These are phyloP conservation scores for Tilletia walkeri DNA, from an alignment of 1,284 basidiomycete species.

Conservation along the genomic window DNA sequence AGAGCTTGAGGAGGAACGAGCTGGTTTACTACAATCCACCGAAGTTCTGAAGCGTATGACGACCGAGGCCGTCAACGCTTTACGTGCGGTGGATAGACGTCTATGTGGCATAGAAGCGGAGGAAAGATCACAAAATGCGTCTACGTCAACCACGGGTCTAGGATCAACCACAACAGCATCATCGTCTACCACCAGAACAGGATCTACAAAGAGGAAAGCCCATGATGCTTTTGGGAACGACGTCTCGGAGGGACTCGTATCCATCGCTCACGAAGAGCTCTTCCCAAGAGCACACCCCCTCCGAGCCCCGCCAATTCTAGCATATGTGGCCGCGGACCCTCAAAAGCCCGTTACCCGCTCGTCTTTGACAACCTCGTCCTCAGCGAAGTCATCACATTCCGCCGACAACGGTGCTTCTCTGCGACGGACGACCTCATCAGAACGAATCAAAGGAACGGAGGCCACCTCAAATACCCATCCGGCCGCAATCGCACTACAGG, in stretches of 20 bases:
- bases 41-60: conserved; percentile 25
- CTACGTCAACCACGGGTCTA: too few relatives aligned
- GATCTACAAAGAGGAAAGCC: neutral
- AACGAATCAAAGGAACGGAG: too few relatives aligned
- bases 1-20: conserved; percentile 21
- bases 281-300: conserved; percentile 8
- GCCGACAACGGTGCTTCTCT: too few relatives aligned
- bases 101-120: conserved; percentile 12
- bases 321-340: neutral
- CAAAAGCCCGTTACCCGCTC: neutral
- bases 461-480: neutral
- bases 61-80: conserved; percentile 20
- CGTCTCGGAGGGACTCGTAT: neutral
- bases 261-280: neutral
- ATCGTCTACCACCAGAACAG: neutral
- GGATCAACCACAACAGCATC: neutral
- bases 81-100: conserved; percentile 23
- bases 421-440: too few relatives aligned
- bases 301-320: conserved; percentile 2
- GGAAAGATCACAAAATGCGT: neutral
- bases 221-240: conserved; percentile 6
- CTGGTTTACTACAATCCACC: conserved; percentile 19
- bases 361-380: neutral
- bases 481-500: neutral
- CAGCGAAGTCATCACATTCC: neutral